Percentiles rank a stretch among this genome's conserved stretches.
Conservation (phyloP, 2,329 filamentous ascomycete genomes). For the Pyrenochaeta sp. region DNA sequence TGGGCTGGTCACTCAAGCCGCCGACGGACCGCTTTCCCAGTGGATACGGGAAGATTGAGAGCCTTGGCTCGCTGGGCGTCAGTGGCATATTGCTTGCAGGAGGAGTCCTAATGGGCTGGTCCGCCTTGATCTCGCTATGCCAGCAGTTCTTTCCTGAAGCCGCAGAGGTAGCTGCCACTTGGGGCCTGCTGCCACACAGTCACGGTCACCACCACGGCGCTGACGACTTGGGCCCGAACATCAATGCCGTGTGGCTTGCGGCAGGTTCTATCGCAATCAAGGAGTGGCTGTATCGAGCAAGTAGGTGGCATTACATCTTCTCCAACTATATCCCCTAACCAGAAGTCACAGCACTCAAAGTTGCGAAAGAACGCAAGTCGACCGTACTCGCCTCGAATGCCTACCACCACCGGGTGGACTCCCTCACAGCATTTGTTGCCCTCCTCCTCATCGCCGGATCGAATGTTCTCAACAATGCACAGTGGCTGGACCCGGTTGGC, state of each 20-base stretch:
- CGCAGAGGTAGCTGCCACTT: conserved; percentile 52
- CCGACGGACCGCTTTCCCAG: conserved; percentile 85
- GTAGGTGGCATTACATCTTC: conserved; percentile 58
- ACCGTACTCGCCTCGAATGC: conserved; percentile 96
- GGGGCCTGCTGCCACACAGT: conserved; percentile 59
- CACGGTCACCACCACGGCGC: conserved; percentile 69
- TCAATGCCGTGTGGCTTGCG: conserved; percentile 95
- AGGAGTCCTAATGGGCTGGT: conserved; percentile 86
- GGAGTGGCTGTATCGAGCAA: conserved; percentile 96
- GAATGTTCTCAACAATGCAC: conserved; percentile 83
- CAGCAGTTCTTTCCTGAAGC: conserved; percentile 60
- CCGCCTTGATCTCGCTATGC: conserved; percentile 66
- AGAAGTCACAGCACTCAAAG: conserved; percentile 78
- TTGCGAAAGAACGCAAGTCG: conserved; percentile 91
- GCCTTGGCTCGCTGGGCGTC: conserved; percentile 89
- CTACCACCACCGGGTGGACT: conserved; percentile 95
- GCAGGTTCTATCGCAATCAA: conserved; percentile 90
- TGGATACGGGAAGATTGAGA: conserved; percentile 98
- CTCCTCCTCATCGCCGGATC: conserved; percentile 88
- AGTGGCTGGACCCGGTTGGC: conserved; percentile 94
- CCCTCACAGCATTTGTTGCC: conserved; percentile 92
- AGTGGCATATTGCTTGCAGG: conserved; percentile 89
- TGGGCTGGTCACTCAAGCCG: conserved; percentile 89
- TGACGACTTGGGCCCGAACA: conserved; percentile 74
- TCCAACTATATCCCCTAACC: conserved; percentile 29